phyloP scores from a whole-genome alignment of 371 early-diverging fungal species.

The Mucor sp. region DNA sequence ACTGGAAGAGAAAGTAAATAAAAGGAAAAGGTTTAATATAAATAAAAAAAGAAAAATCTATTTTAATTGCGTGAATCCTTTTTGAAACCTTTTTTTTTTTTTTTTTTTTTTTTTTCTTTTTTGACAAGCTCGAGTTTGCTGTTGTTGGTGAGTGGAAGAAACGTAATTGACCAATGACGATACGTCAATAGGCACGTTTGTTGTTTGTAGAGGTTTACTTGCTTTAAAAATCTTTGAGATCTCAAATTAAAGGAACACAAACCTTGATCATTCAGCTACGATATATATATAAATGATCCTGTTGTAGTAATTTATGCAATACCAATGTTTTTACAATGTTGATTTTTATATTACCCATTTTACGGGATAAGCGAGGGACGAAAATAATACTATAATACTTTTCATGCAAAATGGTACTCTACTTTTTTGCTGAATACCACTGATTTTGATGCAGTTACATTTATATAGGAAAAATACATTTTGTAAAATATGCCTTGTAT shows the following conservation, averaged over 20 bases:
- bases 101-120: background rate
- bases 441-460: too few species aligned
- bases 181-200: background rate
- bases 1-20: background rate
- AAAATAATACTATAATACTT: background rate
- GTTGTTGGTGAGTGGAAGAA: background rate
- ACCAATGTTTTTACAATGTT: background rate
- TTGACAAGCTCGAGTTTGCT: background rate
- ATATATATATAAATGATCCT: background rate
- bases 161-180: background rate
- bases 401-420: background rate
- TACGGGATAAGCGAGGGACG: background rate
- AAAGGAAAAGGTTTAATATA: background rate
- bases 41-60: background rate
- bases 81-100: background rate
- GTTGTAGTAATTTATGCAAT: background rate
- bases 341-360: background rate
- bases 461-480: too few species aligned
- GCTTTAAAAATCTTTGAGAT: background rate
- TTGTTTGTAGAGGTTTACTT: background rate
- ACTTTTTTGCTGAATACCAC: background rate
- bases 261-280: background rate
- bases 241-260: background rate
- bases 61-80: background rate
- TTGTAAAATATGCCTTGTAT: too few species aligned